A percentile compares a stretch with the other conserved stretches of the same genome.
These are phyloP conservation scores for Amoeboaphelidium occidentale DNA, from an alignment of 371 early-diverging fungal species.

Conservation along the genomic window DNA sequence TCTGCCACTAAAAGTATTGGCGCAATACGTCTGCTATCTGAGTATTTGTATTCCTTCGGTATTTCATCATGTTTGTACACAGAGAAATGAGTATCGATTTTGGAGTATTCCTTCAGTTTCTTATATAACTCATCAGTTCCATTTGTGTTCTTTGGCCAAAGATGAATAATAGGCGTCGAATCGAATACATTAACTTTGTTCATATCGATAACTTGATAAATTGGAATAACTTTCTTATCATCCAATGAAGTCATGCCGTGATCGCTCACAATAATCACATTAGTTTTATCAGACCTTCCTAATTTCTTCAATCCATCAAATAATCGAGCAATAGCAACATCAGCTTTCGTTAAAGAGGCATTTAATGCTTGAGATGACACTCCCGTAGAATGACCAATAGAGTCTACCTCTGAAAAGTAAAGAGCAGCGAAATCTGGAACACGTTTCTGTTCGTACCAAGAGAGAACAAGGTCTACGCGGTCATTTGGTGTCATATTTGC, in stretches of 20 bases:
- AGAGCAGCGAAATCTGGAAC: constrained; percentile 49
- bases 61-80: constrained; percentile 10
- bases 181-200: constrained; percentile 14
- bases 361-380: constrained; percentile 15
- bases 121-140: constrained; percentile 3
- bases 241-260: constrained; percentile 61
- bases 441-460: constrained; percentile 25
- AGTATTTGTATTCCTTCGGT: constrained; percentile 13
- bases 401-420: constrained; percentile 61
- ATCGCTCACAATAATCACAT: constrained; percentile 66
- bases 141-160: constrained; percentile 9
- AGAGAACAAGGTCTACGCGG: constrained; percentile 32
- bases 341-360: constrained; percentile 29
- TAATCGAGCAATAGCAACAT: constrained; percentile 33
- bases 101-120: constrained; percentile 4
- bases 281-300: constrained; percentile 30
- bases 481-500: constrained; percentile 14
- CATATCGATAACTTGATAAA: constrained; percentile 12
- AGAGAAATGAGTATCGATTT: constrained; percentile 4
- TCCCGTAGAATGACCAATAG: constrained; percentile 32
- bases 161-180: constrained; percentile 15
- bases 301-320: constrained; percentile 23
- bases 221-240: constrained; percentile 15
- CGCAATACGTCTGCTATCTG: constrained; percentile 1
- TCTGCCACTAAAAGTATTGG: constrained; percentile 2